Evolutionary conservation across 2,329 filamentous ascomycete genomes (phyloP).

Genomic region (Trichothecium roseum): DNA sequence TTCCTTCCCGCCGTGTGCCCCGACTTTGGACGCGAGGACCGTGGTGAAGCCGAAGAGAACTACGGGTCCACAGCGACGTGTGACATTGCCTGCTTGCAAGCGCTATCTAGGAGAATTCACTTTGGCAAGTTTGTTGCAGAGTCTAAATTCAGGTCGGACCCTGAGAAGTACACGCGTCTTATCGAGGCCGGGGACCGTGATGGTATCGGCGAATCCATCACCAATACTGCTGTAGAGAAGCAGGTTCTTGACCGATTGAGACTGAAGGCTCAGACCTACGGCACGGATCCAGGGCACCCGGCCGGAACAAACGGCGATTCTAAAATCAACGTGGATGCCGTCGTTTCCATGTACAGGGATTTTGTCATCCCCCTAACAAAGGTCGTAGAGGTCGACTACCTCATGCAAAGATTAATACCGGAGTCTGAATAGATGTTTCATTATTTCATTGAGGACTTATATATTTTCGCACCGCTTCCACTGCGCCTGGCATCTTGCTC

Average conservation of each 20-base stretch:
- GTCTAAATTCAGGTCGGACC: constrained; percentile 80
- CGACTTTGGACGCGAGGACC: constrained; percentile 66
- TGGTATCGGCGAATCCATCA: constrained; percentile 84
- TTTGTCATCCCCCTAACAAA: constrained; percentile 97
- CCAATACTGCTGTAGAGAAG: constrained; percentile 77
- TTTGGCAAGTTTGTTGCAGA: constrained; percentile 99
- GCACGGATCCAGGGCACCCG: constrained; percentile 68
- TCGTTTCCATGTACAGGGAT: constrained; percentile 82
- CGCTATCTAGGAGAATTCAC: constrained; percentile 82
- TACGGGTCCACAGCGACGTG: constrained; percentile 88
- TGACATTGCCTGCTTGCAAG: constrained; percentile 84
- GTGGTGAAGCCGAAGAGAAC: constrained; percentile 82
- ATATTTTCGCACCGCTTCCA: constrained; percentile 68
- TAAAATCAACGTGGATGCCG: constrained; percentile 89
- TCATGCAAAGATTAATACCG: constrained; percentile 76
- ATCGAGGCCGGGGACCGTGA: constrained; percentile 72
- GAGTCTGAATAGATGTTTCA: constrained; percentile 10
- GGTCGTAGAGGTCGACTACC: constrained; percentile 92
- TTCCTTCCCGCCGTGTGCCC: constrained; percentile 78
- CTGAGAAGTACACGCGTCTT: constrained; percentile 67
- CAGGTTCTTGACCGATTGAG: constrained; percentile 80
- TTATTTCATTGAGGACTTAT: constrained; percentile 40
- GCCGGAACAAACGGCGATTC: constrained; percentile 41
- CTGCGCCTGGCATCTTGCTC: constrained; percentile 61
- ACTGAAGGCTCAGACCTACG: constrained; percentile 88